A percentile compares a stretch with the other conserved stretches of the same genome.
Conservation (phyloP, 768 basidiomycete genomes). For the Termitomyces sp. region DNA sequence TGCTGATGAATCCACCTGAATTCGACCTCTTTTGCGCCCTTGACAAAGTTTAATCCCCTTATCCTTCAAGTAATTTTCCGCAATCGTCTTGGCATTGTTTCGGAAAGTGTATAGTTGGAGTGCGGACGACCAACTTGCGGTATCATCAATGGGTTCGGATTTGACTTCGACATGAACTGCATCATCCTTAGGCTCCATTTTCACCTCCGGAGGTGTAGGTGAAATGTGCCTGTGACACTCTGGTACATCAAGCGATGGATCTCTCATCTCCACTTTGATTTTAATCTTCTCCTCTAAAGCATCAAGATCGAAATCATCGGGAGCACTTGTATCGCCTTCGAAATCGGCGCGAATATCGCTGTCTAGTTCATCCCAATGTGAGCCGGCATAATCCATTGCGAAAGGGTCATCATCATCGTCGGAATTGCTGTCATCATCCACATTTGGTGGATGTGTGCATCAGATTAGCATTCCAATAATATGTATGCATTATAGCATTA, state of each 20-base stretch:
- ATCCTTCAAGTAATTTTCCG: slow-evolving; percentile 4
- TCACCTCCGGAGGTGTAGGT: not conserved
- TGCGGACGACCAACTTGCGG: slow-evolving; percentile 1
- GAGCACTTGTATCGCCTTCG: not conserved
- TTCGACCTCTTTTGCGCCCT: not conserved
- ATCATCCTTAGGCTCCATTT: not conserved
- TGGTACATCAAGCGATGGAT: not conserved
- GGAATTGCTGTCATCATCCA: not conserved
- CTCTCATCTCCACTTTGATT: not conserved
- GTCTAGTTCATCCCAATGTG: not conserved
- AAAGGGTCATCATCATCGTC: not conserved
- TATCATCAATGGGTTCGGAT: not conserved
- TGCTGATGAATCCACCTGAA: not conserved
- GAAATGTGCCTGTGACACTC: not conserved
- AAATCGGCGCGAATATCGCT: not conserved
- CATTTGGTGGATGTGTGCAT: not conserved
- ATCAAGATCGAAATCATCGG: slow-evolving; percentile 1
- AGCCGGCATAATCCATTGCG: not conserved
- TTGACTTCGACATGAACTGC: not conserved
- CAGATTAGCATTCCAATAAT: not conserved
- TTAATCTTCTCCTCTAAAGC: slow-evolving; percentile 1
- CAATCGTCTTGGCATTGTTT: slow-evolving; percentile 6
- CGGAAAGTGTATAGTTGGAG: slow-evolving; percentile 6
- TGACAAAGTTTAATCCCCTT: not conserved
- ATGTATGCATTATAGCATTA: not conserved